Conservation (phyloP, 768 basidiomycete genomes). For the Tylopilus balloui region DNA sequence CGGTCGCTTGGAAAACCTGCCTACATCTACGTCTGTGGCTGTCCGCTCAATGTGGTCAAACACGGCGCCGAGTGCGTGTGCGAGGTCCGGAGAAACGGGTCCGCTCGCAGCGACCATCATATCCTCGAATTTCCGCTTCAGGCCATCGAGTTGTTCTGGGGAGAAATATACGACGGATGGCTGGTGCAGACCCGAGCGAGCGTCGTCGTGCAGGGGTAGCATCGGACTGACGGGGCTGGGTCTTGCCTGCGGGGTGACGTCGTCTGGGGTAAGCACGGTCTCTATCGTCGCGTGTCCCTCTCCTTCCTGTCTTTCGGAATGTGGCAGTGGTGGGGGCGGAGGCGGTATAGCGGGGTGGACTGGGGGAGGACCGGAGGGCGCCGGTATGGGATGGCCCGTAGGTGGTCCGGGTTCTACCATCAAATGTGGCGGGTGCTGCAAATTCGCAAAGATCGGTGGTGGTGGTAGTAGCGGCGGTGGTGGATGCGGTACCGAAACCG, state of each 20-base stretch:
- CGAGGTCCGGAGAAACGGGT: conserved; percentile 29
- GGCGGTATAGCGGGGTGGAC: conserved; percentile 11
- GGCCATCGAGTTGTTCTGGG: conserved; percentile 28
- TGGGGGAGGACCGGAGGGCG: conserved; percentile 4
- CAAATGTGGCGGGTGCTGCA: conserved; percentile 21
- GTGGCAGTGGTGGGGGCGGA: conserved; percentile 3
- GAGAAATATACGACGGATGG: conserved; percentile 30
- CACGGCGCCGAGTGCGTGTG: conserved; percentile 30
- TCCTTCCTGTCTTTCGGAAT: conserved; percentile 12
- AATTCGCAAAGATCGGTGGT: conserved; percentile 21
- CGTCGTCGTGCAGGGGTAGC: not conserved
- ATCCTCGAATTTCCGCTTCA: conserved; percentile 30
- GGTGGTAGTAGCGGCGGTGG: conserved; percentile 18
- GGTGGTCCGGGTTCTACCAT: conserved; percentile 20
- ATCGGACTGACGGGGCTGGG: conserved; percentile 15
- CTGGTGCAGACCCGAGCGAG: not conserved
- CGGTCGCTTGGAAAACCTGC: conserved; percentile 24
- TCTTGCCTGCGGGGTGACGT: conserved; percentile 11
- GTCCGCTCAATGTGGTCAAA: conserved; percentile 34
- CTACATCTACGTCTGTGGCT: conserved; percentile 23
- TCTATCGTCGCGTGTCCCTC: conserved; percentile 17
- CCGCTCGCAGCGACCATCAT: conserved; percentile 31
- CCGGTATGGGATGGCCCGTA: conserved; percentile 8
- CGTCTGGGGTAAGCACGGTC: conserved; percentile 15
- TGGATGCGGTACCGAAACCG: conserved; percentile 9